Base-by-base conservation (phyloP, 441 rosid species). In the Manihot esculenta region DNA sequence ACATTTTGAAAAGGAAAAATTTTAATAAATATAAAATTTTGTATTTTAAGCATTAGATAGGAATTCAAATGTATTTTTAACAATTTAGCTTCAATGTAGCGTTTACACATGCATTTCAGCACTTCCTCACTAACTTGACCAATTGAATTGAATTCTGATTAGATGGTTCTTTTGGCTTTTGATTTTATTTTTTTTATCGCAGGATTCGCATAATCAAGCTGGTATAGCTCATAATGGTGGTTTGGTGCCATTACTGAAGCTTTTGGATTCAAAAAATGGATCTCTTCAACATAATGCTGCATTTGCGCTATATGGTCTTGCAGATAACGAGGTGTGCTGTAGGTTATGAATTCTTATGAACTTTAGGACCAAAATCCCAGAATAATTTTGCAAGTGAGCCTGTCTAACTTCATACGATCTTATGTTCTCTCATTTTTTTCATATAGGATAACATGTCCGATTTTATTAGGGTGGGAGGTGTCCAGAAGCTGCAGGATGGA, bases 211-310 rank as follows among this genome's bases (percentile, higher is more conserved):
- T 80, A 95, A 92, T 73, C 99, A 95, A 85, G 98, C 98, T 77
- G 99, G 97, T 69, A 92, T 95, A 78, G 91, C 95, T 24, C 95
- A 90, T 78, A 88, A 83, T 79, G 99, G 99, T 81, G 98, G 99
- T 59, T 80, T 95, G 71, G 78, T 80, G 74, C 98, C 99, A 68
- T 78, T 95, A 72, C 72, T 95, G 75, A 91, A 89, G 88, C 98
- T 95, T 80, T 87, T 95, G 35, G 99, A 95, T 83, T 92, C 98
- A 42, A 95, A 86, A 82, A 91, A 89, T 83, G 98, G 99, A 70
- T 95, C 98, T 66, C 82, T 95, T 85, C 99, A 95, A 80, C 99
- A 95, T 66, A 95, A 92, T 85, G 99, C 97, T 62, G 99, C 99
- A 35, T 95, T 95, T 87, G 94, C 99, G 72, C 89, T 95, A 55